Evolutionary conservation across 352 stramenopile genomes (phyloP).

Genomic region (Pilasporangium apinafurcum): DNA sequence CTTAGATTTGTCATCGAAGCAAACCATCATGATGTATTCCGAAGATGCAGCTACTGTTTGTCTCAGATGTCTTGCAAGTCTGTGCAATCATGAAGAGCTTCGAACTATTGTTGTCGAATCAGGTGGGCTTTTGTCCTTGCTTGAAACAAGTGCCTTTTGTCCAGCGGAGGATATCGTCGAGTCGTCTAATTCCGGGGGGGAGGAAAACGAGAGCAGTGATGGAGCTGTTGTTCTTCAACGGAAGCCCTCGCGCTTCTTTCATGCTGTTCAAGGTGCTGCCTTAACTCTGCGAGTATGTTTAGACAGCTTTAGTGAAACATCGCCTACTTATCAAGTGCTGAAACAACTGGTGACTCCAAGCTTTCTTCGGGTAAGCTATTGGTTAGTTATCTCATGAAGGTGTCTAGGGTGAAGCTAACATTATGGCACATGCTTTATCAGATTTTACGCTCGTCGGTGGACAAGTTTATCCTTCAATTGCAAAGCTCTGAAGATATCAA

Average conservation of each 20-base stretch:
- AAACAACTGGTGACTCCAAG: slow-evolving; percentile 77
- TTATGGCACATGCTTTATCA: slow-evolving; percentile 5
- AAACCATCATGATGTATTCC: slow-evolving; percentile 54
- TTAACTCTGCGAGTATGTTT: slow-evolving; percentile 54
- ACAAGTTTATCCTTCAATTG: slow-evolving; percentile 52
- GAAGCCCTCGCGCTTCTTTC: slow-evolving; percentile 34
- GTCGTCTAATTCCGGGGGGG: slow-evolving; percentile 11
- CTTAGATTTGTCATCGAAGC: slow-evolving; percentile 44
- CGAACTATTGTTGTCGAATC: slow-evolving; percentile 45
- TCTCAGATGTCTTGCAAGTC: slow-evolving; percentile 45
- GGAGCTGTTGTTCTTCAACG: slow-evolving; percentile 12
- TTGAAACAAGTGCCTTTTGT: slow-evolving; percentile 65
- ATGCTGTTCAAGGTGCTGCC: slow-evolving; percentile 46
- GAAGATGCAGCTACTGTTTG: slow-evolving; percentile 51
- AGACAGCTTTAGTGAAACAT: slow-evolving; percentile 18
- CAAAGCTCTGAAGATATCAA: slow-evolving; percentile 61
- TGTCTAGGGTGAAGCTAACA: too few relatives aligned
- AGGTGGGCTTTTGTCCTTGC: slow-evolving; percentile 57
- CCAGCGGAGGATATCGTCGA: slow-evolving; percentile 33
- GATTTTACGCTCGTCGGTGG: slow-evolving; percentile 51
- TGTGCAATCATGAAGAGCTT: slow-evolving; percentile 60
- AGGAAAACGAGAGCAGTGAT: slow-evolving; percentile 11
- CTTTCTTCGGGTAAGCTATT: slow-evolving; percentile 49
- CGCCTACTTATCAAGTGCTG: slow-evolving; percentile 40
- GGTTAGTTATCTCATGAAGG: not conserved